Percentiles rank a stretch among this genome's conserved stretches.
Conservation (phyloP, 1,284 basidiomycete genomes). For the Tylopilus sp. region DNA sequence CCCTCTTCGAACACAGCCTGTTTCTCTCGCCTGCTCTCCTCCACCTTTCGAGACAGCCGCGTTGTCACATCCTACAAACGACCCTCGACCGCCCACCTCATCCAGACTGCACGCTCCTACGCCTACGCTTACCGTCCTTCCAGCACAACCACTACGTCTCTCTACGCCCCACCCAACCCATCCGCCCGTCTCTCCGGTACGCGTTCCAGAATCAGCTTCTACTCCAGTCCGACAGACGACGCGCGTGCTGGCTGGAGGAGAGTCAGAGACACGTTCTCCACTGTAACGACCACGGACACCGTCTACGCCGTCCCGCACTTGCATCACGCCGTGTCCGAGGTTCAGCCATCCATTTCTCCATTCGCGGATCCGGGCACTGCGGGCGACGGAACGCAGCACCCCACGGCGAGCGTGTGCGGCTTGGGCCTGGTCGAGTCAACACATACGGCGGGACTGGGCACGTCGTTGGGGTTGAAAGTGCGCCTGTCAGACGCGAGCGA, state of each 20-base stretch:
- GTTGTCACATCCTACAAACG: constrained; percentile 1
- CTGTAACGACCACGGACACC: constrained; percentile 27
- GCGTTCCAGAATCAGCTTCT: constrained; percentile 18
- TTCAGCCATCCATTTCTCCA: constrained; percentile 1
- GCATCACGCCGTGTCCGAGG: constrained; percentile 1
- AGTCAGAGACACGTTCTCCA: constrained; percentile 23
- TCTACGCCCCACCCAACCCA: constrained; percentile 14
- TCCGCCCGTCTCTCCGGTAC: constrained; percentile 9
- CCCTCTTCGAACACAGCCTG: constrained; percentile 7
- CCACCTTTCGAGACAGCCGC: constrained; percentile 18
- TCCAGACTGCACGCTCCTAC: constrained; percentile 19
- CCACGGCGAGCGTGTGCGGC: not conserved
- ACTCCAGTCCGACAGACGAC: not conserved
- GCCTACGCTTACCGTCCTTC: constrained; percentile 15
- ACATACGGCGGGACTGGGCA: constrained; percentile 3
- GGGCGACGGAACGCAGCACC: too few species aligned
- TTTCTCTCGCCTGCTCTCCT: constrained; percentile 25
- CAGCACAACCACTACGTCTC: constrained; percentile 14
- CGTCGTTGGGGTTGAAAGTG: constrained; percentile 16
- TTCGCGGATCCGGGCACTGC: constrained; percentile 3
- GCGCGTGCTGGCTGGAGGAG: not conserved
- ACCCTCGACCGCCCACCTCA: constrained; percentile 18
- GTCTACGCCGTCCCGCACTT: constrained; percentile 15
- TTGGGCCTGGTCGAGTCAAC: not conserved
- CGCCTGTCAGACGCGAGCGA: constrained; percentile 30